Conservation (phyloP, 805 yeast species). For the Wickerhamiella spandovensis region DNA sequence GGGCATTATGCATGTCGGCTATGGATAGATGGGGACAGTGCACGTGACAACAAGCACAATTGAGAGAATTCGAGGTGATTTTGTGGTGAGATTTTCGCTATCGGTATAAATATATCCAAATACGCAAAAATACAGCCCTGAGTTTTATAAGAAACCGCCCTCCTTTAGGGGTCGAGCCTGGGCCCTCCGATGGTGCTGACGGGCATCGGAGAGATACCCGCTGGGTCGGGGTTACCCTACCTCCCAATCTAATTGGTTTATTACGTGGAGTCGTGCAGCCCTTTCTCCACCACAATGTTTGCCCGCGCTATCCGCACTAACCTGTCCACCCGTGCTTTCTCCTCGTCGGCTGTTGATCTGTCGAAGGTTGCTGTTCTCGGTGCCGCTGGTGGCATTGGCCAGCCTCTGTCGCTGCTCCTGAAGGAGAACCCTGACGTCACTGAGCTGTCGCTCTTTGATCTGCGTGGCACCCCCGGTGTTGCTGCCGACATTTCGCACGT, state of each 20-base stretch:
- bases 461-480: slow-evolving; percentile 74
- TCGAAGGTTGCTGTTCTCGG: slow-evolving; percentile 75
- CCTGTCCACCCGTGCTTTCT: slow-evolving; percentile 12
- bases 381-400: slow-evolving; percentile 83
- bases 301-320: not conserved
- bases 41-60: not conserved
- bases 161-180: too few species aligned
- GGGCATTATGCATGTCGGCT: not conserved
- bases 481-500: slow-evolving; percentile 82
- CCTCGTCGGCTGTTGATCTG: slow-evolving; percentile 15
- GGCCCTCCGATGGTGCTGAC: too few species aligned
- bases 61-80: too few species aligned
- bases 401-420: slow-evolving; percentile 71
- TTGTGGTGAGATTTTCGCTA: too few species aligned
- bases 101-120: too few species aligned
- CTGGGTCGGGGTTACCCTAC: slow-evolving; percentile 1
- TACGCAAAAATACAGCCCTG: too few species aligned
- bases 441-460: slow-evolving; percentile 69
- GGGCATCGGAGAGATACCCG: too few species aligned
- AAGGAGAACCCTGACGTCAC: slow-evolving; percentile 52
- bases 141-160: too few species aligned
- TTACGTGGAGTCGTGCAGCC: not conserved
- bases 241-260: not conserved
- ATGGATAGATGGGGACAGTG: not conserved
- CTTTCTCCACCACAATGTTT: slow-evolving; percentile 2